phyloP scores from a whole-genome alignment of 371 early-diverging fungal species.

The Mortierella sp. region DNA sequence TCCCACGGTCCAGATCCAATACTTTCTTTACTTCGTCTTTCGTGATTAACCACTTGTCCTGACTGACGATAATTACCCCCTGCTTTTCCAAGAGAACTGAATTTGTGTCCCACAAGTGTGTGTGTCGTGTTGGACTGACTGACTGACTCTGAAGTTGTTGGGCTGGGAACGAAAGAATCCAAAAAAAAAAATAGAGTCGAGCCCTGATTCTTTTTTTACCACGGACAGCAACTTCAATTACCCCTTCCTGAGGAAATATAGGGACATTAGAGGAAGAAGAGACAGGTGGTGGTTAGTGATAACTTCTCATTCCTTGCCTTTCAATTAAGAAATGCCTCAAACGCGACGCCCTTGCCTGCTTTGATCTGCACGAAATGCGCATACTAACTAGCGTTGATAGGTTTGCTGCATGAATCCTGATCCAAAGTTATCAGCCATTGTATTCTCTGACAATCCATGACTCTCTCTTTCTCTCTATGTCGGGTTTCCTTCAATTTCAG shows the following conservation, averaged over 20 bases:
- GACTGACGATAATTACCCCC: conserved; percentile 3
- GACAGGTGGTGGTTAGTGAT: background rate
- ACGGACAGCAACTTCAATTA: conserved; percentile 2
- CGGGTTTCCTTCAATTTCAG: background rate
- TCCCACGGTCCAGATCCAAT: background rate
- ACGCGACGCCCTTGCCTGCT: background rate
- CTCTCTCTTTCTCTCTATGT: background rate
- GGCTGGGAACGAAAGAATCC: background rate
- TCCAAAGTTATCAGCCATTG: background rate
- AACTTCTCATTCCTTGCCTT: background rate
- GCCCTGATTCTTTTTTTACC: conserved; percentile 12
- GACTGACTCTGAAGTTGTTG: conserved; percentile 5
- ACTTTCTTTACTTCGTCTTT: background rate
- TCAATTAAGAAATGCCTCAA: background rate
- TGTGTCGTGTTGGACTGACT: background rate
- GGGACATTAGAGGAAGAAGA: background rate
- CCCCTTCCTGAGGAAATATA: background rate
- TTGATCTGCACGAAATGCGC: too few relatives aligned
- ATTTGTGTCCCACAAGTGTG: background rate
- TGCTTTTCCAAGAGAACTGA: background rate
- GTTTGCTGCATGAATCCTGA: background rate
- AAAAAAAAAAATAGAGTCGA: background rate
- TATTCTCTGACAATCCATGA: background rate
- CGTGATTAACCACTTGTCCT: background rate
- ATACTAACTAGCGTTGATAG: background rate